These are phyloP conservation scores for Epithemia pelagica DNA, from an alignment of 108 stramenopile genomes.

Conservation along the genomic window DNA sequence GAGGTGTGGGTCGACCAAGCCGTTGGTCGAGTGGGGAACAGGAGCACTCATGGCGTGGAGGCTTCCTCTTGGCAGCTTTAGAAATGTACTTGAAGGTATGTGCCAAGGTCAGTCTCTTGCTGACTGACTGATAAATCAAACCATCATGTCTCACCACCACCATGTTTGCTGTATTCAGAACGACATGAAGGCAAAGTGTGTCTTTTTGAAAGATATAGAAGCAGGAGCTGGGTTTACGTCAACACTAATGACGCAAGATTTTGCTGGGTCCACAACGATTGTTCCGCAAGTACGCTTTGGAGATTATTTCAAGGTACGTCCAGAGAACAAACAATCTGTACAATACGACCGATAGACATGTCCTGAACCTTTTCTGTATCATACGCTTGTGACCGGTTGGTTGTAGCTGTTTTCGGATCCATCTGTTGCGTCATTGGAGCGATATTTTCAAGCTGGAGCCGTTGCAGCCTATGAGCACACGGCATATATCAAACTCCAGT, in stretches of 20 bases:
- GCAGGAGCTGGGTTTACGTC: conserved; percentile 78
- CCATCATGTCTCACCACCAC: too few species aligned
- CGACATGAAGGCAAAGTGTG: conserved; percentile 82
- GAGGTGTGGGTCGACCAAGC: conserved; percentile 75
- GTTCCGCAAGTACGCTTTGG: conserved; percentile 64
- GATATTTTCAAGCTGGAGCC: conserved; percentile 63
- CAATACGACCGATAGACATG: too few species aligned
- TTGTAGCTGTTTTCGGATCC: conserved; percentile 55
- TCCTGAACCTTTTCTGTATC: too few species aligned
- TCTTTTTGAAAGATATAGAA: conserved; percentile 76
- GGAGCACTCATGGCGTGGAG: conserved; percentile 79
- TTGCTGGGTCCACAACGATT: conserved; percentile 71
- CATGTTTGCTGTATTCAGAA: too few species aligned
- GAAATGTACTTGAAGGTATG: conserved; percentile 53
- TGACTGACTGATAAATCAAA: too few species aligned
- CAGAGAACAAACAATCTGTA: not conserved
- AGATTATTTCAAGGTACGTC: conserved; percentile 62
- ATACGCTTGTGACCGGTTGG: not conserved
- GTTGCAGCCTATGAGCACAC: conserved; percentile 81
- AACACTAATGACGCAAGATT: conserved; percentile 67
- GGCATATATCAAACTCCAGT: conserved; percentile 78
- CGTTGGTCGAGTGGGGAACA: conserved; percentile 70
- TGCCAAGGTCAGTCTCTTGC: too few species aligned
- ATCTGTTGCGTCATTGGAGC: conserved; percentile 29
- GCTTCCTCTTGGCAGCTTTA: conserved; percentile 54